Percentiles rank a stretch among this genome's conserved stretches.
Evolutionary conservation across 2,329 filamentous ascomycete species (phyloP).

Genomic region (Fusarium fracticaudum): DNA sequence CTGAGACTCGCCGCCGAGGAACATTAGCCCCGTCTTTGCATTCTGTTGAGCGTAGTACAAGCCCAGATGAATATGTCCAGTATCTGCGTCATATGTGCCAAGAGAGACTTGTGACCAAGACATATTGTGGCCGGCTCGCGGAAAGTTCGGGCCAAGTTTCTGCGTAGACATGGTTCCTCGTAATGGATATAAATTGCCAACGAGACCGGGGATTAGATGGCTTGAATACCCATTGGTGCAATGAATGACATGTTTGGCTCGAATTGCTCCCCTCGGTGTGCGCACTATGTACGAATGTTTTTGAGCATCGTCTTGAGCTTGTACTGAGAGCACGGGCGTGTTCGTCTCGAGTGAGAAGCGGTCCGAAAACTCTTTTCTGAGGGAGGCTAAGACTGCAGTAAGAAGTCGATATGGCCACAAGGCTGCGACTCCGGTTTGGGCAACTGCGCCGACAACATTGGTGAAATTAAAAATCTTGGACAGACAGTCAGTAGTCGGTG

Average conservation of each 20-base stretch:
- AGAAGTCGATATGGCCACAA: slow-evolving; percentile 61
- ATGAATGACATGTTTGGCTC: slow-evolving; percentile 61
- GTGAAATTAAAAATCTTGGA: slow-evolving; percentile 9
- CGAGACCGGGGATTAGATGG: slow-evolving; percentile 59
- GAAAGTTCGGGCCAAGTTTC: slow-evolving; percentile 47
- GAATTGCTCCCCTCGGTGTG: slow-evolving; percentile 57
- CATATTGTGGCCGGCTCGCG: slow-evolving; percentile 39
- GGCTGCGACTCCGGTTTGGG: slow-evolving; percentile 54
- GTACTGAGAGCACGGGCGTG: slow-evolving; percentile 45
- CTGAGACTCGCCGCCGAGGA: slow-evolving; percentile 62
- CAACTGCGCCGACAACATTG: slow-evolving; percentile 43
- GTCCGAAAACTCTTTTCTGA: slow-evolving; percentile 45
- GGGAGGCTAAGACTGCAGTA: slow-evolving; percentile 50
- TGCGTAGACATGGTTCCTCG: slow-evolving; percentile 61
- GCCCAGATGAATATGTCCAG: slow-evolving; percentile 49
- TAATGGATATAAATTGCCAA: slow-evolving; percentile 54
- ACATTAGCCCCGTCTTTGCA: slow-evolving; percentile 52
- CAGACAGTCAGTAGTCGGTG: too few relatives aligned
- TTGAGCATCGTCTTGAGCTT: slow-evolving; percentile 25
- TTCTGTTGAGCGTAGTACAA: slow-evolving; percentile 44
- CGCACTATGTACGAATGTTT: slow-evolving; percentile 36
- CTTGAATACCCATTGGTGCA: slow-evolving; percentile 64
- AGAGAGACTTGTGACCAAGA: slow-evolving; percentile 60
- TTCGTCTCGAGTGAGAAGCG: slow-evolving; percentile 50
- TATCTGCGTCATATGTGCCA: slow-evolving; percentile 57